Base-by-base conservation (phyloP, 768 basidiomycete genomes). In the Lenzites betulinus region DNA sequence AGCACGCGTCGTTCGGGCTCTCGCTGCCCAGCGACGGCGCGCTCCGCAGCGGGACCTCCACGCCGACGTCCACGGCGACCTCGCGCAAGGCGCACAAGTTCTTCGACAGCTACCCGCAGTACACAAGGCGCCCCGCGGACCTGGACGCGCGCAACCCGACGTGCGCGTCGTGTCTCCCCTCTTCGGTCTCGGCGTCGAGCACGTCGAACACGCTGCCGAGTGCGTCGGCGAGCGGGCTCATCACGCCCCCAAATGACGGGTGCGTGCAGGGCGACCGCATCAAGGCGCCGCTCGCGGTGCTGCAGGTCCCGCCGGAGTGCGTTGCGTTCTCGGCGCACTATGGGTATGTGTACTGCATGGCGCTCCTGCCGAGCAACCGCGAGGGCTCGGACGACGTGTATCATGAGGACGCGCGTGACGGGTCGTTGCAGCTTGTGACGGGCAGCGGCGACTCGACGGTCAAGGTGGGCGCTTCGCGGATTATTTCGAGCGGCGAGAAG, bases 401-500 rank as follows among this genome's bases (percentile, higher is more conserved):
- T 7, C 62, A 63, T 48, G 68, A 68, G 0, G 69, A 71, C 15
- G 68, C 61, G 16, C 66, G 60, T n/a, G 69, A 44, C 13, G 55
- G 51, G 16, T 23, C 50, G 7, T 26, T 62, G 42, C 65, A 68
- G 53, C 80, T 97, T 15, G 83, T 90, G 13, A 93, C 92, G 15
- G 94, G 94, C 15, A 90, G 93, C 60, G 96, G 96, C 0, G 96
- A 98, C 64, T 93, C 94, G 69, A 84, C 83, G 6, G 86, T 98
- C 67, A 97, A 96, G 78, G 90, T 92, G 30, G 28, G 73, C 63
- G 18, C 12, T 12, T 15, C 22, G 5, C 28, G 7, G 39, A 9
- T 18, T 8, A 5, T 4, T 18, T 13, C 35, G 13, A 36, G 13
- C 35, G 35, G 35, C 35, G 35, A 7, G 38, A 18, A 39, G 38